These are phyloP conservation scores for Isatis tinctoria DNA, from an alignment of 345 rosid genomes.

Conservation along the genomic window DNA sequence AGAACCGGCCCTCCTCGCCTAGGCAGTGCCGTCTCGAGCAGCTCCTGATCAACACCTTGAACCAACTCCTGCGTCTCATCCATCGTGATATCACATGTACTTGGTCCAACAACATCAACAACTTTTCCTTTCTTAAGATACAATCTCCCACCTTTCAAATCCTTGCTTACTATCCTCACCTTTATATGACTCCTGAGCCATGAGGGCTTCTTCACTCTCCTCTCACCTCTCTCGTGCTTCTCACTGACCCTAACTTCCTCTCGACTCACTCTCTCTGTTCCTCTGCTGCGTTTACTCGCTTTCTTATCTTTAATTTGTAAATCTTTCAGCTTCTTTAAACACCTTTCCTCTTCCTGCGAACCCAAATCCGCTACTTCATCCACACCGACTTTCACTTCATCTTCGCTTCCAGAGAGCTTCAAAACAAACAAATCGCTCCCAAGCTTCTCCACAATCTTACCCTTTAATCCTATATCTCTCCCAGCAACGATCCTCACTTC, in stretches of 20 bases:
- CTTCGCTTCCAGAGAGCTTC: constrained; percentile 38
- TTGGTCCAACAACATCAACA: constrained; percentile 79
- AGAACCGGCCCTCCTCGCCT: constrained; percentile 61
- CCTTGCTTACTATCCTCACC: constrained; percentile 67
- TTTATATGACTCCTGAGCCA: constrained; percentile 81
- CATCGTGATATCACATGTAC: constrained; percentile 61
- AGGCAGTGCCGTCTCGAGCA: constrained; percentile 86
- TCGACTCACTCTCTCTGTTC: constrained; percentile 20
- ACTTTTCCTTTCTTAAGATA: constrained; percentile 73
- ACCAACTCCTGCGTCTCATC: constrained; percentile 71
- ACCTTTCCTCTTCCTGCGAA: constrained; percentile 62
- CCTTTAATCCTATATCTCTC: constrained; percentile 51
- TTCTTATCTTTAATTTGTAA: constrained; percentile 10
- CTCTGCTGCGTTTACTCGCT: constrained; percentile 27
- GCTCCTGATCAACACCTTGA: constrained; percentile 66
- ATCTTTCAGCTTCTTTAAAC: constrained; percentile 49
- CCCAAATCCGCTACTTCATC: constrained; percentile 61
- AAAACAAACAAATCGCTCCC: constrained; percentile 34
- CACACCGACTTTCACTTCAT: constrained; percentile 44
- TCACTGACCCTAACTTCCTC: constrained; percentile 21
- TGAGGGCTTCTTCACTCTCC: constrained; percentile 20
- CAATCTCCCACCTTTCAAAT: constrained; percentile 62
- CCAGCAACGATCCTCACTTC: constrained; percentile 59
- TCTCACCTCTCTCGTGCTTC: constrained; percentile 26
- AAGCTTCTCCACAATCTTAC: constrained; percentile 41